Evolutionary conservation across 108 stramenopile species (phyloP), one percentile per base, ranked within the genome.

Genomic region (Chaetoceros tenuissimus): DNA sequence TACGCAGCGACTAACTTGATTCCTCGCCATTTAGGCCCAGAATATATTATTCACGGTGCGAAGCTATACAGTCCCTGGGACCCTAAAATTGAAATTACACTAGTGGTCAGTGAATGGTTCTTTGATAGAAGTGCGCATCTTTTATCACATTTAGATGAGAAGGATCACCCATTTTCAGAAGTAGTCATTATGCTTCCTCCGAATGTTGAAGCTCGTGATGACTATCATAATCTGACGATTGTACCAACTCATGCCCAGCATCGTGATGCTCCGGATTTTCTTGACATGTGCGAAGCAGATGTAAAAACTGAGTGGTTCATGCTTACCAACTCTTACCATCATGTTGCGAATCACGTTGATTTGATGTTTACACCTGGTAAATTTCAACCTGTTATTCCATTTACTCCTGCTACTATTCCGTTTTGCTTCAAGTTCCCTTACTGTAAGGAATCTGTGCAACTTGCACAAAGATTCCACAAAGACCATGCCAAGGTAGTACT

Each of bases 1-100:
- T 84, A 80, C 44, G 83, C 83, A 31, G 77, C 75, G 31, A 84
- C 83, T 3, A 75, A 84, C 69, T 66, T 84, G 64, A 78, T 84
- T 18, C 77, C 79, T 47, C 63, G 79, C 17, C 77, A 80, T 46
- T 40, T 80, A 2, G 74, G 74, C 1, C 73, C 73, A 26, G 82
- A 84, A 60, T 78, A 80, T 28, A 67, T 84, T 28, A 75, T 84
- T 47, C 82, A 84, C 46, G 82, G 82, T 16, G 82, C 82, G 26
- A 84, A 78, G 57, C 50, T 84, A 54, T 75, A 76, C 51, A 58
- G 57, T 10, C 71, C 77, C 13, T 84, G 82, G 82, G 67, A 84
- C 49, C 74, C 77, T 8, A 67, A 69, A 0, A 20, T 19, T 62
- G 69, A 69, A 2, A 60, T 80, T 1, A 72, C 78, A 1, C 48